Percentiles rank a stretch among this genome's conserved stretches.
These are phyloP conservation scores for Bidens hawaiensis DNA, from an alignment of 140 eudicot species.

Conservation along the genomic window DNA sequence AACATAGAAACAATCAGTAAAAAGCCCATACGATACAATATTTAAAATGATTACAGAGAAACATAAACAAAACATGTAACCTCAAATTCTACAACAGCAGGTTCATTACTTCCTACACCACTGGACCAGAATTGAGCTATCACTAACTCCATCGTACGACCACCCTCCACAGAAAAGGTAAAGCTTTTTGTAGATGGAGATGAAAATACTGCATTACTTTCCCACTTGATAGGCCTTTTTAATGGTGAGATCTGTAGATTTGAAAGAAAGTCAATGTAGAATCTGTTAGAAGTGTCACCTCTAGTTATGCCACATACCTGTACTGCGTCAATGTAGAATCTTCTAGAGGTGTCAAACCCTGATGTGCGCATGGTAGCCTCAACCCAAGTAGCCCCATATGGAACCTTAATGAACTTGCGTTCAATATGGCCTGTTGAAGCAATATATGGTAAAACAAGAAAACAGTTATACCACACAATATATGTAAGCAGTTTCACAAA, in stretches of 20 bases:
- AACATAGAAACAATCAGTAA: background rate
- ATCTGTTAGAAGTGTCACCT: background rate
- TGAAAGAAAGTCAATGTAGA: slow-evolving; percentile 33
- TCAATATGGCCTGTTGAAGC: slow-evolving; percentile 71
- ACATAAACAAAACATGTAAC: slow-evolving; percentile 30
- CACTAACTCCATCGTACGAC: slow-evolving; percentile 91
- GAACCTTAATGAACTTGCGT: slow-evolving; percentile 82
- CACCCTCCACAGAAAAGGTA: slow-evolving; percentile 82
- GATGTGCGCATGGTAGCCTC: slow-evolving; percentile 90
- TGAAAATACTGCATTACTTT: slow-evolving; percentile 63
- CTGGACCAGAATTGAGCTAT: slow-evolving; percentile 98
- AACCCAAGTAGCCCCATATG: slow-evolving; percentile 91
- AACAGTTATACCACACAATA: background rate
- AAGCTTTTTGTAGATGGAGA: slow-evolving; percentile 91
- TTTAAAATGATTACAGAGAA: background rate
- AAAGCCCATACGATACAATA: background rate
- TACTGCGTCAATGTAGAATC: slow-evolving; percentile 79
- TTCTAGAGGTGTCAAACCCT: slow-evolving; percentile 84
- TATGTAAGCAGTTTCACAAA: background rate
- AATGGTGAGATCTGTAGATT: slow-evolving; percentile 71
- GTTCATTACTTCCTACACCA: slow-evolving; percentile 86
- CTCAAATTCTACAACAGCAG: slow-evolving; percentile 85
- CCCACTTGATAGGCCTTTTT: slow-evolving; percentile 89
- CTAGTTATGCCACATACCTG: slow-evolving; percentile 46
- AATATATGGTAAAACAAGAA: slow-evolving; percentile 8